These are phyloP conservation scores for Trypanosoma avium DNA, from an alignment of 208 protist genomes.

Conservation along the genomic window DNA sequence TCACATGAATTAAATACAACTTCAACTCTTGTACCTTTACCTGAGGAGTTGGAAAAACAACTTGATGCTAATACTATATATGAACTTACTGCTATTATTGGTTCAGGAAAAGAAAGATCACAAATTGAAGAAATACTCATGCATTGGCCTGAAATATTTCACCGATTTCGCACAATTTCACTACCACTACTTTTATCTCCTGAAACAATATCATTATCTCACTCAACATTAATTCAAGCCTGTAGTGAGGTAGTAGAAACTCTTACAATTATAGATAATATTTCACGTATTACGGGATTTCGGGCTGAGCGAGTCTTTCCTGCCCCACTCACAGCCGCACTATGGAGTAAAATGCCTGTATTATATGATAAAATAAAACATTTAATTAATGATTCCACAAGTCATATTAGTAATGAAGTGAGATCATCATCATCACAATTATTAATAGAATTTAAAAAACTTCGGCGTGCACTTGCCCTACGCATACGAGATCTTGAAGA, in stretches of 20 bases:
- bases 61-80: background rate
- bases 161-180: slow-evolving; percentile 8
- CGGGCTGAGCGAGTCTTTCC: slow-evolving; percentile 53
- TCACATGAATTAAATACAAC: too few relatives aligned
- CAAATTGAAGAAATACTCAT: slow-evolving; percentile 10
- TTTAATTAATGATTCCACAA: too few relatives aligned
- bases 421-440: background rate
- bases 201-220: background rate
- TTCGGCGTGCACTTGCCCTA: slow-evolving; percentile 52
- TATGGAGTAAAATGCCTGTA: slow-evolving; percentile 52
- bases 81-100: background rate
- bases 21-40: too few relatives aligned
- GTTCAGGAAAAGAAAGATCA: background rate
- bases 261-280: slow-evolving; percentile 19
- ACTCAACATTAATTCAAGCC: slow-evolving; percentile 2
- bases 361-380: slow-evolving; percentile 12
- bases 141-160: slow-evolving; percentile 9
- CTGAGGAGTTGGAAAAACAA: too few relatives aligned
- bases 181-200: slow-evolving; percentile 20
- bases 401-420: too few relatives aligned
- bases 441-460: slow-evolving; percentile 23
- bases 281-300: slow-evolving; percentile 29
- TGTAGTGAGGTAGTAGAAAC: slow-evolving; percentile 5
- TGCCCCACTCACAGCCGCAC: slow-evolving; percentile 39
- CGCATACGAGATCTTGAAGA: slow-evolving; percentile 40